A percentile compares a stretch with the other conserved stretches of the same genome.
Evolutionary conservation across 1,139 yeast species (phyloP).

Genomic region (Saccharomyces hybrid): DNA sequence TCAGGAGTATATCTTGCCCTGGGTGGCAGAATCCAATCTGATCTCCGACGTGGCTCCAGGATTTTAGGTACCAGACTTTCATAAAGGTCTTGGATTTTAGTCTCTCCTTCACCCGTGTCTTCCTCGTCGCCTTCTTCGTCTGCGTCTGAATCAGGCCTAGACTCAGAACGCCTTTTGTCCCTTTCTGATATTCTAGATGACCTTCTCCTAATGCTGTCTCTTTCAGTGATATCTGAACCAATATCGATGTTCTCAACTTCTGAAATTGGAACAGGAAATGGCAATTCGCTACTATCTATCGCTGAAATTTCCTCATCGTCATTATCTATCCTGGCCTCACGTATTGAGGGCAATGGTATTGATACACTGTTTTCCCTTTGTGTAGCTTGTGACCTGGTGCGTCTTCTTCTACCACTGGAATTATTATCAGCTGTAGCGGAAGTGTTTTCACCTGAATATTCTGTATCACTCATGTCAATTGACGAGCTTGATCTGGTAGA

Average conservation of each 20-base stretch:
- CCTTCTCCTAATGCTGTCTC: conserved; percentile 13
- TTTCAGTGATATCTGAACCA: neutral
- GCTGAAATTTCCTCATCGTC: neutral
- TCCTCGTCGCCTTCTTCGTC: conserved; percentile 1
- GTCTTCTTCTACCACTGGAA: neutral
- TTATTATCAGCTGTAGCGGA: neutral
- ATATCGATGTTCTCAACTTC: conserved; percentile 1
- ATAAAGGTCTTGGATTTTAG: conserved; percentile 21
- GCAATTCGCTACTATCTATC: neutral
- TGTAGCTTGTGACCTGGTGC: neutral
- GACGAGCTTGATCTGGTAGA: neutral
- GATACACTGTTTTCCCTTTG: neutral
- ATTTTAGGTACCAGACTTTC: conserved; percentile 28
- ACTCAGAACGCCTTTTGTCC: neutral
- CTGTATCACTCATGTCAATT: neutral
- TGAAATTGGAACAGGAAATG: neutral
- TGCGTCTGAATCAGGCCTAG: neutral
- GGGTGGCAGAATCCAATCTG: conserved; percentile 31
- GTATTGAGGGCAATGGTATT: neutral
- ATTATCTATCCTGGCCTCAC: neutral
- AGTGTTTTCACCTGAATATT: neutral
- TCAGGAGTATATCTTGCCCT: conserved; percentile 28
- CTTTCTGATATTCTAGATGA: conserved; percentile 23
- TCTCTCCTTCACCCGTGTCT: conserved; percentile 4
- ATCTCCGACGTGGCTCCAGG: conserved; percentile 27